Evolutionary conservation across 306 rosid genomes (phyloP).

Genomic region (Cucurbita argyrosperma): DNA sequence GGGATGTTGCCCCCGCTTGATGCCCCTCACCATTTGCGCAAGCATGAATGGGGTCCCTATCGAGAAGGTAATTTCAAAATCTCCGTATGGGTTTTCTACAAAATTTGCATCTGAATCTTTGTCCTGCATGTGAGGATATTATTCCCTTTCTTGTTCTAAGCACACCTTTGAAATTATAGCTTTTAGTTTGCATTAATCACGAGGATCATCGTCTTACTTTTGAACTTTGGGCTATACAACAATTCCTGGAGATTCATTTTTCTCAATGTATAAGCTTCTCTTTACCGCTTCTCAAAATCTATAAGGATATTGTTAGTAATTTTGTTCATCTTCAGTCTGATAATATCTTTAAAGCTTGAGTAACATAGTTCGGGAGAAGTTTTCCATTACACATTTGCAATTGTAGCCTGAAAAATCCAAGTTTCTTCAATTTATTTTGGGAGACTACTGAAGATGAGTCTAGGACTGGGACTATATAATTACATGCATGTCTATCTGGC

Average conservation of each 20-base stretch:
- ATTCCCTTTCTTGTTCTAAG: not conserved
- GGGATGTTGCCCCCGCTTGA: slow-evolving; percentile 96
- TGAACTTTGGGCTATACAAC: not conserved
- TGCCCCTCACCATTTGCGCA: slow-evolving; percentile 95
- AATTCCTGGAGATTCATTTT: not conserved
- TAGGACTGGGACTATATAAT: not conserved
- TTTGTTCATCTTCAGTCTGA: not conserved
- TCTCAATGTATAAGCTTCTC: not conserved
- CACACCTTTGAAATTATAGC: not conserved
- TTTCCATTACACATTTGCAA: not conserved
- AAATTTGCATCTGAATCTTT: not conserved
- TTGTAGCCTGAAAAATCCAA: not conserved
- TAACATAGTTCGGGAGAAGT: not conserved
- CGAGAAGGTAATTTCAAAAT: slow-evolving; percentile 52
- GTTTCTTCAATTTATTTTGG: not conserved
- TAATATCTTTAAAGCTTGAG: not conserved
- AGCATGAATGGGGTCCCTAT: slow-evolving; percentile 79
- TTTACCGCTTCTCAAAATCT: not conserved
- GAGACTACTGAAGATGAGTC: not conserved
- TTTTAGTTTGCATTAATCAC: not conserved
- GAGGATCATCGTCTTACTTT: not conserved
- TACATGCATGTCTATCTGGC: not conserved
- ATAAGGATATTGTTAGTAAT: not conserved
- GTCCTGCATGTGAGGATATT: not conserved
- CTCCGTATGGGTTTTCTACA: not conserved